Conservation (phyloP, 257 asterid species). For the Verbena officinalis region DNA sequence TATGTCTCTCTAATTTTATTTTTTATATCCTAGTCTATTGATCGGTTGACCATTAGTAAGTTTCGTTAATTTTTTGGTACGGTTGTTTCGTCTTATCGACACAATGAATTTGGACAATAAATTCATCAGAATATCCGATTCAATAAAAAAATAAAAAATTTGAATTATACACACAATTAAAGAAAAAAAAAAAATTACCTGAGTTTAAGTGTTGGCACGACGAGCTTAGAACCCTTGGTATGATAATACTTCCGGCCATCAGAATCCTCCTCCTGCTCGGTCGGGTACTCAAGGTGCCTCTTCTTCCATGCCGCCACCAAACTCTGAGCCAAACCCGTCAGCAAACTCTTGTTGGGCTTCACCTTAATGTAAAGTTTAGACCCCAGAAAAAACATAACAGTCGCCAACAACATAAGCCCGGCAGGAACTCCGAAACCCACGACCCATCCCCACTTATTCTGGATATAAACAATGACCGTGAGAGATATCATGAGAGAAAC, state of each 20-base stretch:
- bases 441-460: slow-evolving; percentile 56
- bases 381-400: slow-evolving; percentile 52
- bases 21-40: too few species aligned
- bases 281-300: slow-evolving; percentile 36
- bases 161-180: too few species aligned
- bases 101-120: too few species aligned
- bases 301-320: slow-evolving; percentile 54
- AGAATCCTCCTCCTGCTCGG: slow-evolving; percentile 14
- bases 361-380: slow-evolving; percentile 49
- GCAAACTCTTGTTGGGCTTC: slow-evolving; percentile 53
- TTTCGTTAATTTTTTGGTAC: too few species aligned
- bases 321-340: slow-evolving; percentile 57
- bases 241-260: slow-evolving; percentile 31
- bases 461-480: slow-evolving; percentile 61
- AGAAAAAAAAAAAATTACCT: too few species aligned
- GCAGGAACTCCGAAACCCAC: slow-evolving; percentile 70
- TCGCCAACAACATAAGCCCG: slow-evolving; percentile 51
- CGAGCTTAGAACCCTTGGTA: slow-evolving; percentile 36
- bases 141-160: too few species aligned
- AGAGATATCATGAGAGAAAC: slow-evolving; percentile 53
- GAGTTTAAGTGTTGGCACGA: slow-evolving; percentile 41
- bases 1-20: too few species aligned
- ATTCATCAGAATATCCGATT: too few species aligned
- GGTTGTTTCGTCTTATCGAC: too few species aligned
- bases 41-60: too few species aligned